phyloP scores from a whole-genome alignment of 2,329 filamentous ascomycete genomes.

The Orbilia brochopaga region DNA sequence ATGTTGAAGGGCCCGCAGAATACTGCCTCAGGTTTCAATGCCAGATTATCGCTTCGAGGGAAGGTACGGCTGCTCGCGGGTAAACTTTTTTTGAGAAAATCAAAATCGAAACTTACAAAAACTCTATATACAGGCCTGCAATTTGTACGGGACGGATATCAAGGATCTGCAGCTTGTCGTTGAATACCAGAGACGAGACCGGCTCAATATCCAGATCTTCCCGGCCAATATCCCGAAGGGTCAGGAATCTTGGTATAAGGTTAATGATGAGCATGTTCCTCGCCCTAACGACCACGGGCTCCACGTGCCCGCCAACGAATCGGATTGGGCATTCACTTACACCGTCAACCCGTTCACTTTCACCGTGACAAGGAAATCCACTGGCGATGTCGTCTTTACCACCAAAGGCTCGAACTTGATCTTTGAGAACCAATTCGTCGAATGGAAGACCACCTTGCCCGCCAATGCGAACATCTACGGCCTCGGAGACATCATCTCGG shows the following conservation, averaged over 20 bases:
- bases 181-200: slow-evolving; percentile 69
- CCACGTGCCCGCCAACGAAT: slow-evolving; percentile 26
- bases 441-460: slow-evolving; percentile 73
- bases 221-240: slow-evolving; percentile 68
- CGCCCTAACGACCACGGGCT: slow-evolving; percentile 62
- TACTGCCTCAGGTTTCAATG: slow-evolving; percentile 20
- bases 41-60: slow-evolving; percentile 51
- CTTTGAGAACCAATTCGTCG: slow-evolving; percentile 79
- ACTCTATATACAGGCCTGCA: slow-evolving; percentile 62
- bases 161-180: slow-evolving; percentile 70
- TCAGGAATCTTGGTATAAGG: slow-evolving; percentile 71
- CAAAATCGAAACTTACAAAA: background rate
- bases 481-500: slow-evolving; percentile 76
- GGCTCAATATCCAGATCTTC: slow-evolving; percentile 73
- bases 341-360: slow-evolving; percentile 71
- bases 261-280: slow-evolving; percentile 69
- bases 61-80: slow-evolving; percentile 17
- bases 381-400: slow-evolving; percentile 70
- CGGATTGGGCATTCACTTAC: slow-evolving; percentile 60
- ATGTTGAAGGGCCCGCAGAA: slow-evolving; percentile 11
- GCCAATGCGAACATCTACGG: slow-evolving; percentile 75
- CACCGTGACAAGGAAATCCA: slow-evolving; percentile 66
- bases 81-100: background rate
- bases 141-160: slow-evolving; percentile 79
- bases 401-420: slow-evolving; percentile 71